Evolutionary conservation across 1,284 basidiomycete genomes (phyloP).

Genomic region (Athelia psychrophila): DNA sequence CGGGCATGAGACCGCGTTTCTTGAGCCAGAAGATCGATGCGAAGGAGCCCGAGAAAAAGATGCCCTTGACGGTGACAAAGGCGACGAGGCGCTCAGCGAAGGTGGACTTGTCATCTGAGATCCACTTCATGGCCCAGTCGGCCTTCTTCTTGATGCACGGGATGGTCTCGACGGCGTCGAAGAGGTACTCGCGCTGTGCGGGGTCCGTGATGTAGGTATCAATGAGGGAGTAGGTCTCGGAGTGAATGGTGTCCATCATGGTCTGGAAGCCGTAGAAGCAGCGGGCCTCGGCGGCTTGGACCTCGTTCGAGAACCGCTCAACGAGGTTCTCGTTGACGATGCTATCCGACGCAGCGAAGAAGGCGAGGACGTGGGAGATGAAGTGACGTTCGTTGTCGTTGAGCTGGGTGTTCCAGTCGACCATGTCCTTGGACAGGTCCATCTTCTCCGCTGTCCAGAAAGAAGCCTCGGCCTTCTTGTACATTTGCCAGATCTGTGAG

Average conservation of each 20-base stretch:
- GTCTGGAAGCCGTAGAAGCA: slow-evolving; percentile 1
- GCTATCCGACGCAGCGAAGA: slow-evolving; percentile 1
- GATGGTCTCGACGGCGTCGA: background rate
- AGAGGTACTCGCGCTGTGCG: background rate
- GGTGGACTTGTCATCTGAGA: background rate
- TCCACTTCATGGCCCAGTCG: background rate
- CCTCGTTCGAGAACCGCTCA: background rate
- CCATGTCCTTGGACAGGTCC: background rate
- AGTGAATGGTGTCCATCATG: slow-evolving; percentile 2
- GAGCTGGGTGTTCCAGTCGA: background rate
- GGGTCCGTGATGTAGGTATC: background rate
- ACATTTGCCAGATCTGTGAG: slow-evolving; percentile 1
- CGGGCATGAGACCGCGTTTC: slow-evolving; percentile 1
- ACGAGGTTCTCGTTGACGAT: slow-evolving; percentile 1
- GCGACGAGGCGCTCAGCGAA: slow-evolving; percentile 1
- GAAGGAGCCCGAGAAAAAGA: slow-evolving; percentile 1
- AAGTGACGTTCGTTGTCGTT: background rate
- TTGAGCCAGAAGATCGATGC: slow-evolving; percentile 1
- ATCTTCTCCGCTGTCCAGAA: slow-evolving; percentile 2
- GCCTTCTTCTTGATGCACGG: background rate
- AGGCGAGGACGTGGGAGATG: background rate
- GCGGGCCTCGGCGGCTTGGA: background rate
- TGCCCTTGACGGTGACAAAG: background rate
- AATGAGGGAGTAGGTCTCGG: background rate
- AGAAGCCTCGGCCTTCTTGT: slow-evolving; percentile 1